Evolutionary conservation across 2,329 filamentous ascomycete species (phyloP), one percentile per base, ranked within the genome.

Genomic region (Sclerotinia subarctica): DNA sequence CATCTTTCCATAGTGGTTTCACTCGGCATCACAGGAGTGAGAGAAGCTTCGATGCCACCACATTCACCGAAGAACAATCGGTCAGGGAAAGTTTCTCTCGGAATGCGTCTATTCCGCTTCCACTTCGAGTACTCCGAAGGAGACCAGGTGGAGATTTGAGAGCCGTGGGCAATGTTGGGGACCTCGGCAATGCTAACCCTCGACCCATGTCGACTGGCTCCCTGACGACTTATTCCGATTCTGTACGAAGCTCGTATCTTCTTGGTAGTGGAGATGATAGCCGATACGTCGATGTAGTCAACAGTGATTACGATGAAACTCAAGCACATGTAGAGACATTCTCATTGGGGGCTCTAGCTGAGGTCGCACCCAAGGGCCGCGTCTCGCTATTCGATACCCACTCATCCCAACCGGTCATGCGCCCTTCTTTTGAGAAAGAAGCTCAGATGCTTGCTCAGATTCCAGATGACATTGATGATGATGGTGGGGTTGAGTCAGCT

Each of bases 401-500:
- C 70, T 88, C 86, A 5, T 88, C 86, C 2, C 86, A 87, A 71
- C 86, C 86, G 0, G 79, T 82, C 2, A 87, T 88, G 85, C 84
- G 86, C 5, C 85, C 87, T 1, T 97, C 94, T 0, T 97, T 98
- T 73, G 93, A 98, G 78, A 90, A 86, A 3, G 93, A 96, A 74
- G 92, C 96, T 1, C 89, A 94, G 69, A 92, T 92, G 73, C 86
- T 99, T 66, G 92, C 94, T 2, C 89, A 91, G 67, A 92, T 98
- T 35, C 93, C 94, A 0, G 94, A 97, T 75, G 92, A 96, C 49
- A 77, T 81, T 21, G 85, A 89, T 70, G 89, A 90, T 57, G 92
- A 96, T 75, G 93, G 93, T 8, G 94, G 94, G 17, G 89, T 98
- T 35, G 95, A 98, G 76, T 93, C 94, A n/a, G 92, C 95, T 0